Conservation (phyloP, 495 filamentous ascomycete species). For the Lasiosphaeria ovina region DNA sequence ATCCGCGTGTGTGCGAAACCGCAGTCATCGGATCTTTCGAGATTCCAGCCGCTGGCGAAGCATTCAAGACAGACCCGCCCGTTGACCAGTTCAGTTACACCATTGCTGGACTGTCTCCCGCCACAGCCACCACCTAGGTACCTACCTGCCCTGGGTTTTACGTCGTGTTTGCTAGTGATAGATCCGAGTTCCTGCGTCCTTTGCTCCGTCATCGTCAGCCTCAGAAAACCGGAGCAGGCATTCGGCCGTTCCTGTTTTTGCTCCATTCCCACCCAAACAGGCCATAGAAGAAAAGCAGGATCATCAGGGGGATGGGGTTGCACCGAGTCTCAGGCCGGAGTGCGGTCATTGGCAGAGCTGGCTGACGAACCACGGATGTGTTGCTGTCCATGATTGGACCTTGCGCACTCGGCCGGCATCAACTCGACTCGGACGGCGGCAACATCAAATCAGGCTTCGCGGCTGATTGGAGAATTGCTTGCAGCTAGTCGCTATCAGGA, state of each 20-base stretch:
- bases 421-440: slow-evolving; percentile 19
- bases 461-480: slow-evolving; percentile 26
- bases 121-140: slow-evolving; percentile 12
- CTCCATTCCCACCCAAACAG: not conserved
- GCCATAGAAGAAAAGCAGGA: not conserved
- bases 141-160: not conserved
- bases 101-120: not conserved
- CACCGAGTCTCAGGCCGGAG: not conserved
- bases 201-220: slow-evolving; percentile 14
- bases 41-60: slow-evolving; percentile 1
- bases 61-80: not conserved
- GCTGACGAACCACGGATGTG: not conserved
- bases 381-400: slow-evolving; percentile 18
- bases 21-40: not conserved
- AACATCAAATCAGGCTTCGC: slow-evolving; percentile 9
- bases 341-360: slow-evolving; percentile 9
- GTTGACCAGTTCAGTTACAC: not conserved
- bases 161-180: not conserved
- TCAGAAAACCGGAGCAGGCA: slow-evolving; percentile 7
- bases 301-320: not conserved
- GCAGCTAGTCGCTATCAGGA: slow-evolving; percentile 13
- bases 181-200: slow-evolving; percentile 1
- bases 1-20: not conserved
- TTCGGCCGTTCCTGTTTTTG: slow-evolving; percentile 1
- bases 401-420: not conserved